Evolutionary conservation across 2,329 filamentous ascomycete genomes (phyloP), one percentile per base, ranked within the genome.

Genomic region (Pseudocercospora musae): DNA sequence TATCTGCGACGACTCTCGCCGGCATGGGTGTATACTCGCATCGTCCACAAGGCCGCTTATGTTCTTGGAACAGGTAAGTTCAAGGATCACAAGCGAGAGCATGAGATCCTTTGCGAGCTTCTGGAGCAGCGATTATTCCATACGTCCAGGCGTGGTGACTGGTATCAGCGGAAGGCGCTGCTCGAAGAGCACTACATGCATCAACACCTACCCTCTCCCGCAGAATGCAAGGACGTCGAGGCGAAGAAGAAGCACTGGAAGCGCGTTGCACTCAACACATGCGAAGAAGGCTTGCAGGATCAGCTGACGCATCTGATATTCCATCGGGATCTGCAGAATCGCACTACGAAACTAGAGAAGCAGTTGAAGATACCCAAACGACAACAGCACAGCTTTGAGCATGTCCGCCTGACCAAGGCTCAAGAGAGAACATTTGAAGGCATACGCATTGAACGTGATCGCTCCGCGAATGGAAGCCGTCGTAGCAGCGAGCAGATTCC

Each of bases 161-260:
- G 95, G 95, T 98, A 98, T 74, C 93, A 97, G 73, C 90, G 95
- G 20, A 96, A 96, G 77, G 95, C 94, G 0, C 80, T 99, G 0
- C 77, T 99, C 1, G 95, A 99, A 78, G 95, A 99, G 74, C 92
- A 96, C 73, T 98, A 99, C 75, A 93, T 98, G 90, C 84, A 87
- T 71, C 80, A 83, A 4, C 73, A 90, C 5, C 82, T 80, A 29
- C 79, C 83, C 0, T 75, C 75, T 1, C 73, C 73, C 18, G 42
- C 65, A 18, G 77, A 79, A 2, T 80, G 77, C 27, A 79, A 80
- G 44, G 79, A 73, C 42, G 77, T 81, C 15, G 87, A 90, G 48
- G 77, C 79, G 8, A 89, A 89, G 72, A 95, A 91, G 78, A 94
- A 89, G 70, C 83, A 90, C 68, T 99, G 93, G 93, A 92, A 88